Evolutionary conservation across 208 protist genomes (phyloP).

Genomic region (Spongospora subterranea): DNA sequence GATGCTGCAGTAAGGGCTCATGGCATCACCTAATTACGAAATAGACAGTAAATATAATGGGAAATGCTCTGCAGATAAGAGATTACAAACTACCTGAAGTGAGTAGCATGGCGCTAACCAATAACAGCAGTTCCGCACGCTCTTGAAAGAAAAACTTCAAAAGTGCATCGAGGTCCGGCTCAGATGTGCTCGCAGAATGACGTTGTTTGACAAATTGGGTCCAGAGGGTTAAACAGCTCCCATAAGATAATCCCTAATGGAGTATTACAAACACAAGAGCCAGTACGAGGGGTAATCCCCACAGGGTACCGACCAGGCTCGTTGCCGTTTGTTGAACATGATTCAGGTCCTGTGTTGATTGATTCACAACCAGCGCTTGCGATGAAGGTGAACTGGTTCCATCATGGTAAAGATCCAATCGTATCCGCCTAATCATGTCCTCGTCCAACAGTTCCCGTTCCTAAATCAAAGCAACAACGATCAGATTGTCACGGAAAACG

Average conservation of each 20-base stretch:
- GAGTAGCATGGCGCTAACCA: neutral
- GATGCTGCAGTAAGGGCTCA: neutral
- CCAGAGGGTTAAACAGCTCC: neutral
- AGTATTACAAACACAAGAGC: too few relatives aligned
- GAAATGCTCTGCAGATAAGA: neutral
- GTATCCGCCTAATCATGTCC: neutral
- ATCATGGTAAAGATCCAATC: neutral
- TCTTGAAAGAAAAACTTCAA: neutral
- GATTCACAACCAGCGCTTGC: neutral
- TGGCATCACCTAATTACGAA: constrained; percentile 38
- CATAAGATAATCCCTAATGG: constrained; percentile 8
- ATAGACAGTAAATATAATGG: neutral
- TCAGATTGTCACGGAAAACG: neutral
- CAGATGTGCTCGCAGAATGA: neutral
- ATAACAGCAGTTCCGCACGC: neutral
- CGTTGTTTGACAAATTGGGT: neutral
- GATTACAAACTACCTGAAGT: neutral
- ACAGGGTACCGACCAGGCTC: too few relatives aligned
- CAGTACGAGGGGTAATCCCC: too few relatives aligned
- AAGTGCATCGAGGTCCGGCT: neutral
- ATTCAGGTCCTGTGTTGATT: neutral
- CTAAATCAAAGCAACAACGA: neutral
- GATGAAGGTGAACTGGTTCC: neutral
- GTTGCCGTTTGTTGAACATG: neutral
- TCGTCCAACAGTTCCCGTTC: neutral